Percentiles rank a stretch among this genome's conserved stretches.
These are phyloP conservation scores for Cladosporium sp. DNA, from an alignment of 2,329 filamentous ascomycete species.

Conservation along the genomic window DNA sequence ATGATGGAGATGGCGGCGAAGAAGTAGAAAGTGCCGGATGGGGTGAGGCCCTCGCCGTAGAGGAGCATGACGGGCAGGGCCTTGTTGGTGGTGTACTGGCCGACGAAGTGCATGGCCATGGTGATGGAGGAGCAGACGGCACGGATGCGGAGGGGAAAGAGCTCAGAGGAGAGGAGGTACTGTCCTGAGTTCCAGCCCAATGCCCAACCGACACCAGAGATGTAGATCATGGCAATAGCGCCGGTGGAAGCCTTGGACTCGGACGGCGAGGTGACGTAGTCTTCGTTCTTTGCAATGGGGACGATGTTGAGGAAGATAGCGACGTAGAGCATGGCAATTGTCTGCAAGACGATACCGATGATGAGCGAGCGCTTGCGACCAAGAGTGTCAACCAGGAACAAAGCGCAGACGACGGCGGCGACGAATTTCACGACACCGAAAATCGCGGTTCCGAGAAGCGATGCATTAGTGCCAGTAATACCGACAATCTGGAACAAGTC, in stretches of 20 bases:
- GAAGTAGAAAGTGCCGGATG: constrained; percentile 72
- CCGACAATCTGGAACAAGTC: constrained; percentile 72
- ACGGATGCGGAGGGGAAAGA: constrained; percentile 71
- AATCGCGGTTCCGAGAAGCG: constrained; percentile 69
- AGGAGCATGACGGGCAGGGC: constrained; percentile 73
- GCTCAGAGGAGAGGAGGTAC: constrained; percentile 71
- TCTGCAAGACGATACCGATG: constrained; percentile 50
- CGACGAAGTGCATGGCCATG: constrained; percentile 74
- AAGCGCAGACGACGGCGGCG: constrained; percentile 65
- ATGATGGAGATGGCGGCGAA: constrained; percentile 67
- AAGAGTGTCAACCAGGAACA: constrained; percentile 76
- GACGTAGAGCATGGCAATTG: constrained; percentile 52
- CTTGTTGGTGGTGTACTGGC: constrained; percentile 72
- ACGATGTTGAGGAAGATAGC: constrained; percentile 54
- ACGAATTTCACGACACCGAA: constrained; percentile 73
- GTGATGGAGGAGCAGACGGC: constrained; percentile 67
- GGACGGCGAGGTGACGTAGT: constrained; percentile 46
- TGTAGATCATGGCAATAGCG: constrained; percentile 53
- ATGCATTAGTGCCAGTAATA: constrained; percentile 64
- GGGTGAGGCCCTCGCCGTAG: constrained; percentile 40
- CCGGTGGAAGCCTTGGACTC: constrained; percentile 61
- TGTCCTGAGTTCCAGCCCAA: constrained; percentile 54
- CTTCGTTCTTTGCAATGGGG: constrained; percentile 55
- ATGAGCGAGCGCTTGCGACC: constrained; percentile 63
- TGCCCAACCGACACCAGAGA: constrained; percentile 65